phyloP scores from a whole-genome alignment of 1,139 yeast species.

The Nematodospora anomalae region DNA sequence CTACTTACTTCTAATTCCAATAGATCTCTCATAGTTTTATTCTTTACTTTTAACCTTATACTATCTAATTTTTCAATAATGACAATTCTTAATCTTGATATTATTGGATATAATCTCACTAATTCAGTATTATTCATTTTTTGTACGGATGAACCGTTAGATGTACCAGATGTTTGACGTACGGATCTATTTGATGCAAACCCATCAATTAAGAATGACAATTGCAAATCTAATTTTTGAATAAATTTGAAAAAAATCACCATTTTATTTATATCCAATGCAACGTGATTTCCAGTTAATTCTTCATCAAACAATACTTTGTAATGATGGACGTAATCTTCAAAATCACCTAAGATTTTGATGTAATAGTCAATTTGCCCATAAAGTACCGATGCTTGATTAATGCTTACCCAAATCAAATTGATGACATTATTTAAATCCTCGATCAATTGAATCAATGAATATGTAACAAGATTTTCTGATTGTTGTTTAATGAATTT shows the following conservation, averaged over 20 bases:
- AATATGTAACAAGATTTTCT: slow-evolving; percentile 26
- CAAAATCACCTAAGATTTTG: slow-evolving; percentile 62
- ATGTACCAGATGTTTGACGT: background rate
- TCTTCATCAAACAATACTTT: slow-evolving; percentile 14
- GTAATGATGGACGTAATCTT: slow-evolving; percentile 58
- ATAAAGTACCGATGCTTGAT: slow-evolving; percentile 27
- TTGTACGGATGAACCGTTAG: slow-evolving; percentile 10
- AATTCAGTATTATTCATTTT: slow-evolving; percentile 43
- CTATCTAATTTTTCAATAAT: slow-evolving; percentile 27
- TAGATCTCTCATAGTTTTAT: slow-evolving; percentile 22
- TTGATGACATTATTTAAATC: slow-evolving; percentile 51
- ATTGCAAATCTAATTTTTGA: slow-evolving; percentile 43
- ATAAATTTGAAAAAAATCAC: slow-evolving; percentile 37
- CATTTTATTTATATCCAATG: slow-evolving; percentile 18
- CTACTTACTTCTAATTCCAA: slow-evolving; percentile 39
- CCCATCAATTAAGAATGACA: slow-evolving; percentile 45
- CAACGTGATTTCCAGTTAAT: slow-evolving; percentile 2
- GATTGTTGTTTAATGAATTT: slow-evolving; percentile 63
- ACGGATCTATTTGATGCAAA: slow-evolving; percentile 11
- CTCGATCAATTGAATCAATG: slow-evolving; percentile 39
- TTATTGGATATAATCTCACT: slow-evolving; percentile 48
- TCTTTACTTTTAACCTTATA: slow-evolving; percentile 14
- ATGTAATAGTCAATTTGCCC: slow-evolving; percentile 65
- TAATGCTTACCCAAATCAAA: slow-evolving; percentile 57
- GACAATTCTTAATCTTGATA: slow-evolving; percentile 43